Percentiles rank a stretch among this genome's conserved stretches.
phyloP scores from a whole-genome alignment of 441 rosid species.

The Metrosideros polymorpha region DNA sequence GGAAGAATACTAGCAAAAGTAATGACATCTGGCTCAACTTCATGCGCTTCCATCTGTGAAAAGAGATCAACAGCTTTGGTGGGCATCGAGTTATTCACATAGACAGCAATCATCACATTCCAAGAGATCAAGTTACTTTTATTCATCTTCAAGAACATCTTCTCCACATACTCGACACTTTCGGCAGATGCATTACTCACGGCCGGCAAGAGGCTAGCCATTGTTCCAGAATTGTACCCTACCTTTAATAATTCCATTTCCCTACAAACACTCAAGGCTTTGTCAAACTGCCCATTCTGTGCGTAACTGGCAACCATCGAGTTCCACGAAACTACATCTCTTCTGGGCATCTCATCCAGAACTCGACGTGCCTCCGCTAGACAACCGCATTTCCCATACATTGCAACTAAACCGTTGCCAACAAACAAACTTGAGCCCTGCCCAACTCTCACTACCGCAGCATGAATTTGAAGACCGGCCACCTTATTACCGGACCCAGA shows the following conservation, averaged over 20 bases:
- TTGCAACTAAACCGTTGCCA: conserved; percentile 42
- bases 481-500: conserved; percentile 28
- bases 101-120: conserved; percentile 54
- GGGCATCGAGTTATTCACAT: conserved; percentile 33
- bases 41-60: conserved; percentile 24
- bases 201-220: conserved; percentile 53
- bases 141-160: conserved; percentile 30
- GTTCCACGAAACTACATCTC: conserved; percentile 60
- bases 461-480: conserved; percentile 39
- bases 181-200: conserved; percentile 30
- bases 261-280: conserved; percentile 38
- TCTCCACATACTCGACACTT: conserved; percentile 34
- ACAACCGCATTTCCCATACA: conserved; percentile 51
- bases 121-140: conserved; percentile 38
- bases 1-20: conserved; percentile 48
- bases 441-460: conserved; percentile 35
- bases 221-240: conserved; percentile 39
- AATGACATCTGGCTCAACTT: conserved; percentile 40
- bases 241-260: conserved; percentile 32
- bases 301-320: conserved; percentile 51
- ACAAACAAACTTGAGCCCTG: conserved; percentile 31
- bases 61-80: conserved; percentile 40
- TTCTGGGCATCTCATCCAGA: conserved; percentile 38
- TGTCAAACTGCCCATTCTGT: conserved; percentile 40
- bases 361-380: conserved; percentile 32